Base-by-base conservation (phyloP, 2,329 filamentous ascomycete genomes). In the Madurella mycetomatis region DNA sequence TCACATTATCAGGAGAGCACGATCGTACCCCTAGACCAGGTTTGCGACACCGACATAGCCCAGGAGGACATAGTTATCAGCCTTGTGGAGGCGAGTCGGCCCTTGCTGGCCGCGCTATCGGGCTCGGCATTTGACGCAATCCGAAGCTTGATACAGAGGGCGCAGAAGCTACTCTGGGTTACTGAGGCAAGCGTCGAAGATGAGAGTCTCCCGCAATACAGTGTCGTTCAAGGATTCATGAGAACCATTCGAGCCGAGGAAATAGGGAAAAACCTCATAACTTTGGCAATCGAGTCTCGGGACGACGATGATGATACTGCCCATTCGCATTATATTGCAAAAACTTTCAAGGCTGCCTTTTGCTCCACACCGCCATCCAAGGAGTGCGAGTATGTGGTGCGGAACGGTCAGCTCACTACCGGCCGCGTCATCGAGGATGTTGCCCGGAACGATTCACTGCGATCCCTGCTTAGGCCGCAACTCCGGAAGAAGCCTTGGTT, bases 171-270 rank as follows among this genome's bases (percentile, higher is more conserved):
- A n/a, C n/a, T 48, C 18, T 48, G 46, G 46, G 46, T 16, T 2
- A 48, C 46, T 8, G 37, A 32, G 13, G 13, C 34, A 17, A 48
- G 34, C 12, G 7, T 18, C 17, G 39, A 4, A 4, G 34, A 41
- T 30, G 37, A 41, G 8, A 19, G 11, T 9, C 19, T 16, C 16
- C 32, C 46, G 13, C 32, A 48, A 12, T 41, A 41, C 34, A 16
- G 34, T 17, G 12, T 18, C 16, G 18, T 9, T 13, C 34, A 48
- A 5, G 51, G 51, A 30, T 41, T 54, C 17, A 32, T 49, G 30
- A 40, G 51, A 5, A 45, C 17, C 5, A 41, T 54, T 13, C 51
- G 51, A 1, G 17, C 46, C 16, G 51, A 54, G 19, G 13, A 49
- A 13, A 25, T 25, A 5, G 15, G 15, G 39, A 45, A 18, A 13